A percentile compares a stretch with the other conserved stretches of the same genome.
phyloP scores from a whole-genome alignment of 805 yeast species.

The Candida koratica region DNA sequence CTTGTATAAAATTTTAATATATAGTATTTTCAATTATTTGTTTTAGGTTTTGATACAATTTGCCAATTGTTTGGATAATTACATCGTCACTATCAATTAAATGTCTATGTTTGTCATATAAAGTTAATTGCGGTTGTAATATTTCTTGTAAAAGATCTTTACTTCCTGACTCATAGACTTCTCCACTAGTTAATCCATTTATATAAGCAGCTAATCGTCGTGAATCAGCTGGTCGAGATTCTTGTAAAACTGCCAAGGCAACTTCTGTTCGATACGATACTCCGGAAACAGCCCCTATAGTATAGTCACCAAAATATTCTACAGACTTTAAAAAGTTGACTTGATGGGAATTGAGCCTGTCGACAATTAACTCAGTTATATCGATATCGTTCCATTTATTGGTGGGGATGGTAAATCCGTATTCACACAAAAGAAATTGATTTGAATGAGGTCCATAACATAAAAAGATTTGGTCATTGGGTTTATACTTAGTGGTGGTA shows the following conservation, averaged over 20 bases:
- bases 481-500: constrained; percentile 26
- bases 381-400: constrained; percentile 75
- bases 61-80: neutral
- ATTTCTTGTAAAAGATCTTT: neutral
- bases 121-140: neutral
- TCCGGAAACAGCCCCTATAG: constrained; percentile 46
- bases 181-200: constrained; percentile 49
- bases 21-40: constrained; percentile 1
- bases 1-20: neutral
- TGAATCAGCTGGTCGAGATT: constrained; percentile 25
- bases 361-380: constrained; percentile 43
- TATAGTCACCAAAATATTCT: constrained; percentile 73
- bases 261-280: constrained; percentile 72
- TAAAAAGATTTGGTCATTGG: constrained; percentile 58
- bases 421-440: constrained; percentile 76
- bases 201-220: constrained; percentile 34
- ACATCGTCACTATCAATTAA: constrained; percentile 1
- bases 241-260: constrained; percentile 61
- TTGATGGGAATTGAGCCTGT: constrained; percentile 35
- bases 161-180: constrained; percentile 2
- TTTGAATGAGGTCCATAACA: constrained; percentile 89
- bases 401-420: constrained; percentile 64
- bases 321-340: constrained; percentile 42
- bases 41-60: constrained; percentile 3
- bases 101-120: neutral